Base-by-base conservation (phyloP, 2,329 filamentous ascomycete genomes). In the Hyphodiscus sp. region DNA sequence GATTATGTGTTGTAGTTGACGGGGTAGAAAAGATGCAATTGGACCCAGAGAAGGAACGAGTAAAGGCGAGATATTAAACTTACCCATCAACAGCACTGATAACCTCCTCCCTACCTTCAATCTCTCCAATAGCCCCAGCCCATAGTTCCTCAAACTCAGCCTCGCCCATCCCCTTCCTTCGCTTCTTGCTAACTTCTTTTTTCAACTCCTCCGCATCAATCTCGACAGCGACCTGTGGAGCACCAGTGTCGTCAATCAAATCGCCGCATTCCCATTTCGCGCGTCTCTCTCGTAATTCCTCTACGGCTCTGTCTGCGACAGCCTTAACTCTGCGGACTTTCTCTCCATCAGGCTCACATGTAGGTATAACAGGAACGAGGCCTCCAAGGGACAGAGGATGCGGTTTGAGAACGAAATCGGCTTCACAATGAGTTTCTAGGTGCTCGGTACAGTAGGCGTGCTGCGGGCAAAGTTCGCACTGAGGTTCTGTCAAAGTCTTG, bases 311-410 rank as follows among this genome's bases (percentile, higher is more conserved):
- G 67, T 97, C 86, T 8, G 91, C 90, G 16, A 99, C 90, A 19
- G 86, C 82, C 65, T 92, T 89, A 47, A 97, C 87, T 18, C 88
- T 86, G 41, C 89, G 83, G 8, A 87, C 89, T 70, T 96, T 96
- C 65, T 95, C 90, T 56, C 91, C 91, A 69, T 99, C 95, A 0
- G 94, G 88, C 71, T 96, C 92, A 70, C 94, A 99, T 4, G 89
- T 91, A 1, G 95, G 92, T 6, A 91, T 84, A 9, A 99, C 74
- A 8, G 94, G 94, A 5, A 97, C 66, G 2, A 95, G 67, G 0
- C 94, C 91, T 47, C 85, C 84, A 0, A 96, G 69, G 0, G 91
- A 86, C 20, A 97, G 76, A 1, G 92, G 91, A 68, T 97, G 92
- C 1, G 84, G 81, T 65, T 87, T 87, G 41, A 94, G 77, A 46